Conservation (phyloP, 2,329 filamentous ascomycete species). For the Neurospora sp. region DNA sequence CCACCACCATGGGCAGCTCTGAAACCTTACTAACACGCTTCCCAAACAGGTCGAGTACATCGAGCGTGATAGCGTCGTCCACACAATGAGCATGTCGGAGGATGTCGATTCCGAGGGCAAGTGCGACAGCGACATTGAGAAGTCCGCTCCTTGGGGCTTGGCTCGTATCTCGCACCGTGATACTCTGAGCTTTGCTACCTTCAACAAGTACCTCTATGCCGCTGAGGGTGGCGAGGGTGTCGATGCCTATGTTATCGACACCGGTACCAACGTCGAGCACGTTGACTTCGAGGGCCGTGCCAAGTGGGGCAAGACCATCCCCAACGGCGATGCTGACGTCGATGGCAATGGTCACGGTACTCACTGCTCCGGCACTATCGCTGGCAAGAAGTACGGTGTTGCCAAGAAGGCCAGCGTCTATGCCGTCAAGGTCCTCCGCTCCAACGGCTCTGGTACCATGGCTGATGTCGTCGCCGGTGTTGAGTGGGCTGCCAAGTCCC, state of each 20-base stretch:
- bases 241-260: conserved; percentile 98
- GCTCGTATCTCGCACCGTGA: conserved; percentile 95
- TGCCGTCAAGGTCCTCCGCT: conserved; percentile 95
- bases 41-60: conserved; percentile 80
- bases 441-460: conserved; percentile 97
- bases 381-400: conserved; percentile 97
- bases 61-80: conserved; percentile 88
- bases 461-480: conserved; percentile 98
- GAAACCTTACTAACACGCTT: conserved; percentile 10
- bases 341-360: conserved; percentile 98
- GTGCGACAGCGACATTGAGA: conserved; percentile 60
- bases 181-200: conserved; percentile 76
- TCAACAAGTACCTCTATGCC: conserved; percentile 97
- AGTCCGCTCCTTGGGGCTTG: conserved; percentile 95
- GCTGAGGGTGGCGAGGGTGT: conserved; percentile 90
- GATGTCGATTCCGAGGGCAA: conserved; percentile 29
- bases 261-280: conserved; percentile 86
- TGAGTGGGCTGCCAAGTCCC: conserved; percentile 79
- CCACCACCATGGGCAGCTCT: neutral
- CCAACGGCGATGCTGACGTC: conserved; percentile 68
- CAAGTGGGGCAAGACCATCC: conserved; percentile 95
- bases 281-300: conserved; percentile 97
- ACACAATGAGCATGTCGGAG: conserved; percentile 54
- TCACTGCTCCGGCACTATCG: conserved; percentile 97
- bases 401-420: conserved; percentile 97